phyloP scores from a whole-genome alignment of 2,329 filamentous ascomycete genomes.

The Pseudogymnoascus sp. region DNA sequence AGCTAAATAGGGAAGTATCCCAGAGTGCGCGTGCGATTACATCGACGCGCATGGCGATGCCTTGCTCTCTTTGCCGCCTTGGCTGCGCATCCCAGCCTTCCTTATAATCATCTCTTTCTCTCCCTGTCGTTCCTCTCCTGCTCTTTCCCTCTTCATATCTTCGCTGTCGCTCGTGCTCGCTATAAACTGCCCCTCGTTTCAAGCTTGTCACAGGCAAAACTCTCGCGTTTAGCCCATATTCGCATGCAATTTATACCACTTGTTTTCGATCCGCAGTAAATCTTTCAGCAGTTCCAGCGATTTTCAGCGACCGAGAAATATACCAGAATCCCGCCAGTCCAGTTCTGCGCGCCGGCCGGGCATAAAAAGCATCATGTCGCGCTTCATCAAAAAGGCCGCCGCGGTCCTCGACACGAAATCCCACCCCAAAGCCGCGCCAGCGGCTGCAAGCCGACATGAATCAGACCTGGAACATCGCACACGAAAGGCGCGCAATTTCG shows the following conservation, averaged over 20 bases:
- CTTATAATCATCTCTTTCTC: not conserved
- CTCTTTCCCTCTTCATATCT: not conserved
- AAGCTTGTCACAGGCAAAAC: not conserved
- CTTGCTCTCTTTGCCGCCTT: not conserved
- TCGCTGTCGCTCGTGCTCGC: not conserved
- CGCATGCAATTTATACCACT: not conserved
- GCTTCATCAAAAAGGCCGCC: not conserved
- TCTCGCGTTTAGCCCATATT: not conserved
- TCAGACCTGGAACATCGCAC: slow-evolving; percentile 43
- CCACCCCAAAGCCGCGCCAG: slow-evolving; percentile 14
- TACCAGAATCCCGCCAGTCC: not conserved
- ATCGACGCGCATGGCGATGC: slow-evolving; percentile 3
- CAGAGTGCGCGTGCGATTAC: not conserved
- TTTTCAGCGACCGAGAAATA: not conserved
- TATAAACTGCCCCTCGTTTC: not conserved
- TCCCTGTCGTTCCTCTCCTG: not conserved
- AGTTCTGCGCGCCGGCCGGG: not conserved
- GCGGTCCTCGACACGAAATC: not conserved
- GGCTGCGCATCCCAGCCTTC: not conserved
- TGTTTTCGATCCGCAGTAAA: not conserved
- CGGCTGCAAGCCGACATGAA: slow-evolving; percentile 13
- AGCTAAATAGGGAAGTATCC: slow-evolving; percentile 1
- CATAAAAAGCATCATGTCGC: not conserved
- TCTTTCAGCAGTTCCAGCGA: not conserved
- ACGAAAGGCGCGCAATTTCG: slow-evolving; percentile 40